Evolutionary conservation across 2,329 filamentous ascomycete genomes (phyloP).

Genomic region (Bipolaris bicolor): DNA sequence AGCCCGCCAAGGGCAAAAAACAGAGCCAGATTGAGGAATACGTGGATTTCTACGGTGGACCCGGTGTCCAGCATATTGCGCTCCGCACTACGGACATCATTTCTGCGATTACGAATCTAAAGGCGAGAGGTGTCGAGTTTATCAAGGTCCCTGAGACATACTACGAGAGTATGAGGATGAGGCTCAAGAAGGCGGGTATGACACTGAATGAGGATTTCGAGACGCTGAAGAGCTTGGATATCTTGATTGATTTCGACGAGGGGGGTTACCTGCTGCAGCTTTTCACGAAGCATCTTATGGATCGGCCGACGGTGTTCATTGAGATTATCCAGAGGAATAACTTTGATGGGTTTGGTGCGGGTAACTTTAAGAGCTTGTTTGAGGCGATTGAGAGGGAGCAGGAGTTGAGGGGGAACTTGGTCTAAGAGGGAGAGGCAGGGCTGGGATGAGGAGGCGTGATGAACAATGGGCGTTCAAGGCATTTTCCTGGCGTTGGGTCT

Average conservation of each 20-base stretch:
- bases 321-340: constrained; percentile 94
- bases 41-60: constrained; percentile 85
- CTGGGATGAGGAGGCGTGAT: not conserved
- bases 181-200: constrained; percentile 68
- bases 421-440: constrained; percentile 18
- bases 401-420: constrained; percentile 79
- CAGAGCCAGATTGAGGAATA: constrained; percentile 91
- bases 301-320: constrained; percentile 92
- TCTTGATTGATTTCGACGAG: constrained; percentile 95
- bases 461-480: not conserved
- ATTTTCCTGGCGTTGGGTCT: not conserved
- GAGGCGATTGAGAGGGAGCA: constrained; percentile 96
- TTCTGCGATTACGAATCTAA: constrained; percentile 74
- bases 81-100: constrained; percentile 84
- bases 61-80: constrained; percentile 93
- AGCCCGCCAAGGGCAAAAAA: constrained; percentile 87
- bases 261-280: constrained; percentile 77
- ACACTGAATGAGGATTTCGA: constrained; percentile 79
- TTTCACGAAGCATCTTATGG: constrained; percentile 78
- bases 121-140: constrained; percentile 89
- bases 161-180: constrained; percentile 76
- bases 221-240: constrained; percentile 76
- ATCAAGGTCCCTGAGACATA: constrained; percentile 88
- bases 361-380: constrained; percentile 94
- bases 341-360: constrained; percentile 90